Evolutionary conservation across 1,139 yeast species (phyloP), one percentile per base, ranked within the genome.

Genomic region (Yamadazyma triangularis): DNA sequence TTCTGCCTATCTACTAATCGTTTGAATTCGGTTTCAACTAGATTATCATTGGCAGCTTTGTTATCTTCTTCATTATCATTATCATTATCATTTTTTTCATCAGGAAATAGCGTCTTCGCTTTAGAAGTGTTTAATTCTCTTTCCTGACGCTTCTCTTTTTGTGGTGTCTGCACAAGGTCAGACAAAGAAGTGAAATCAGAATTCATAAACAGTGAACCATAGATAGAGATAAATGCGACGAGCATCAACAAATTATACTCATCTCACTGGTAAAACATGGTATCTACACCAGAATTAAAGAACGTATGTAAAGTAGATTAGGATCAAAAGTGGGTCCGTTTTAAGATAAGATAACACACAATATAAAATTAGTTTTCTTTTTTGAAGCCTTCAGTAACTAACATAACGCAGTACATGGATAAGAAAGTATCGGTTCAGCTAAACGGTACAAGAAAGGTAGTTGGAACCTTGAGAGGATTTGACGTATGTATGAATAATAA

Each of bases 391-490:
- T n/a, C n/a, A n/a, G n/a, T n/a, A n/a, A 18, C 48, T 44, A 55
- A 60, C 67, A 42, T 12, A 14, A 18, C 9, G 20, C 48, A 79
- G 84, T 86, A 85, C 52, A 72, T 84, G 77, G 89, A 83, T 53
- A 83, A 83, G 57, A 73, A 77, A 52, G 69, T 86, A 23, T 64
- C 77, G 10, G 64, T 86, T 15, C 85, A 80, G 48, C 64, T 87
- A 37, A 84, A 84, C 51, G 91, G 94, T 6, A 62, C 83, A 12
- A 69, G 95, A 35, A 77, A 73, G 41, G 77, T 86, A 6, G 68
- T 73, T 4, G 96, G 96, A 2, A 71, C 75, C 6, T 66, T 86
- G 35, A 66, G 84, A 50, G 95, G 95, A 8, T 86, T 77, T 51
- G 96, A 86, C 51, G 79, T 75, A 48, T 40, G 73, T 60, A 47